These are phyloP conservation scores for Xylaria polymorpha DNA, from an alignment of 2,329 filamentous ascomycete genomes.

Conservation along the genomic window DNA sequence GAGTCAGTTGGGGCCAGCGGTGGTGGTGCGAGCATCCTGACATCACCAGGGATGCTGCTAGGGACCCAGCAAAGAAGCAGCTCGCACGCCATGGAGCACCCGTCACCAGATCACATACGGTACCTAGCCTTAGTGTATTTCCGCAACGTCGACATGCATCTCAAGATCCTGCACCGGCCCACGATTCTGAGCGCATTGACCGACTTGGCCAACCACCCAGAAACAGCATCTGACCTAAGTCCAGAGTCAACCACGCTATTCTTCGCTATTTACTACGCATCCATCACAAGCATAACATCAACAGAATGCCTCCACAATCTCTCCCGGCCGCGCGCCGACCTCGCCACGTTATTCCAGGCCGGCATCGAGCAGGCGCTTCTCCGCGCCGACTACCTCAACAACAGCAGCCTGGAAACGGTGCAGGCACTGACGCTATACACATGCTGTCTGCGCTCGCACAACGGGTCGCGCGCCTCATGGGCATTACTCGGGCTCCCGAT, in stretches of 20 bases:
- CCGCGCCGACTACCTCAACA: slow-evolving; percentile 58
- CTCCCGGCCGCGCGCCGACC: slow-evolving; percentile 51
- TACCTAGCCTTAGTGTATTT: slow-evolving; percentile 54
- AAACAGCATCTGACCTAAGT: slow-evolving; percentile 39
- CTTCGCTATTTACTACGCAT: slow-evolving; percentile 59
- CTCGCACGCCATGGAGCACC: slow-evolving; percentile 47
- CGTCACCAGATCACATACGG: slow-evolving; percentile 53
- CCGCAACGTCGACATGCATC: slow-evolving; percentile 56
- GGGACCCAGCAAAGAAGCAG: slow-evolving; percentile 42
- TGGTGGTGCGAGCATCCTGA: slow-evolving; percentile 26
- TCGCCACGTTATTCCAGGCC: slow-evolving; percentile 50
- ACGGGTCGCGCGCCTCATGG: slow-evolving; percentile 56
- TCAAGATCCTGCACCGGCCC: slow-evolving; percentile 60
- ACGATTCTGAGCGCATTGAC: slow-evolving; percentile 51
- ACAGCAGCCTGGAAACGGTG: slow-evolving; percentile 53
- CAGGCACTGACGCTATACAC: slow-evolving; percentile 58
- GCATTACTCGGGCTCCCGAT: slow-evolving; percentile 55
- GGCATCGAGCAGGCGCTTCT: slow-evolving; percentile 55
- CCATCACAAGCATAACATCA: slow-evolving; percentile 52
- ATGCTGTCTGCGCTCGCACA: slow-evolving; percentile 54
- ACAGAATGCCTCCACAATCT: slow-evolving; percentile 50
- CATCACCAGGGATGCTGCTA: slow-evolving; percentile 44
- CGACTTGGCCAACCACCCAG: slow-evolving; percentile 50
- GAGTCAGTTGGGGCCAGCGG: slow-evolving; percentile 33
- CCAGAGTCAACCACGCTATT: slow-evolving; percentile 52